Evolutionary conservation across 805 yeast species (phyloP), one percentile per base, ranked within the genome.

Genomic region (Metschnikowia drakensbergensis): DNA sequence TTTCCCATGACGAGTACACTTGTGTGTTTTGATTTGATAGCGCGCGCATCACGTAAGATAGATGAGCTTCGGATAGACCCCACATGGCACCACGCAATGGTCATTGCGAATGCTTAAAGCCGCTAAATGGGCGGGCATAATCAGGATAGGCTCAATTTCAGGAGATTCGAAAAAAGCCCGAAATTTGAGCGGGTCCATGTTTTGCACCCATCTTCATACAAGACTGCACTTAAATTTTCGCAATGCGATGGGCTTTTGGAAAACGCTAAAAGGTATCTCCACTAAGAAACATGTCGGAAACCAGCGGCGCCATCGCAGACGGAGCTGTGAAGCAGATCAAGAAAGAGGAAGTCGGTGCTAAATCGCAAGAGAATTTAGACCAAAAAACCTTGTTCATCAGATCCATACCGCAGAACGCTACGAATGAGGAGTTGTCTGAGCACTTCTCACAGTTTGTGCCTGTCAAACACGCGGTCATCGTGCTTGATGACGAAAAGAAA

Each of bases 381-480:
- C 71, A 80, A 57, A 76, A 71, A 61, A 86, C 96, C 23, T 72
- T 94, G 33, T 94, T 94, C 65, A 95, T 94, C 37, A 80, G 98
- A 55, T 78, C 91, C 3, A 75, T 92, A 32, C 98, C 98, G 2
- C 73, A 74, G 51, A 83, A 80, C 36, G 95, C 90, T 6, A 86
- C 95, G 1, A 80, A 84, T 23, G 96, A 89, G 51, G 83, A 88
- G 58, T 75, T 94, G 37, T 77, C 92, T 1, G 88, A 86, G 57
- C 90, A 77, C 66, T 94, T 94, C 63, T 86, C 98, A 1, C 89
- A 89, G 54, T 85, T 90, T 69, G 92, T 88, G 4, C 99, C 99
- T 5, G 95, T 92, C 9, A 90, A 85, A 67, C 99, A 94, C 67
- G 96, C 97, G 1, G 91, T 90, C 39, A 79, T 94, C 37, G 98